Conservation (phyloP, 2,329 filamentous ascomycete species). For the Torrubiella hemipterigena region DNA sequence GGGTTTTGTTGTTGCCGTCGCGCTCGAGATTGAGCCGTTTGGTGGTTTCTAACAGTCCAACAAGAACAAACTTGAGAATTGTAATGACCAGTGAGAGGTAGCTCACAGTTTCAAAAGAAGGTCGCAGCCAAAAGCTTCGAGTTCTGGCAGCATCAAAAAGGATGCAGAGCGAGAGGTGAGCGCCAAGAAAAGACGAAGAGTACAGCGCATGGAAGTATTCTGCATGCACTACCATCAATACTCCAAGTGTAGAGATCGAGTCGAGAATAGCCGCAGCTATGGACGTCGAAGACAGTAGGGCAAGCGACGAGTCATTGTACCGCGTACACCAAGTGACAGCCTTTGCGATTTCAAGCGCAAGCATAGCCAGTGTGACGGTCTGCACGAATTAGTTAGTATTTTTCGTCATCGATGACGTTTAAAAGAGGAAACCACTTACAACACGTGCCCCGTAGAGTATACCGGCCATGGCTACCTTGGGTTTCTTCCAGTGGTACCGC, state of each 20-base stretch:
- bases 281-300: no score
- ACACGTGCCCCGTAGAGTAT: neutral
- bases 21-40: slow-evolving; percentile 11
- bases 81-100: slow-evolving; percentile 15
- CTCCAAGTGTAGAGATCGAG: neutral
- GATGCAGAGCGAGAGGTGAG: slow-evolving; percentile 18
- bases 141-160: slow-evolving; percentile 20
- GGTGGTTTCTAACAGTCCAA: slow-evolving; percentile 18
- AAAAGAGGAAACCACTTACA: neutral
- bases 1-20: slow-evolving; percentile 2
- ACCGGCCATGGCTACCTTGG: neutral
- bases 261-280: neutral
- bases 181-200: slow-evolving; percentile 19
- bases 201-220: slow-evolving; percentile 20
- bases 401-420: neutral
- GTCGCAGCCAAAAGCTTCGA: slow-evolving; percentile 21
- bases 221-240: slow-evolving; percentile 17
- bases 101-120: slow-evolving; percentile 12
- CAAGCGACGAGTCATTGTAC: neutral
- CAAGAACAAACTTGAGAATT: slow-evolving; percentile 14
- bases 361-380: neutral
- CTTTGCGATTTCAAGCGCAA: no score
- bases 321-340: neutral
- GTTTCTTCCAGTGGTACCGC: no score
- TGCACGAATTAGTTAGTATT: neutral